Evolutionary conservation across 768 basidiomycete genomes (phyloP), one percentile per base, ranked within the genome.

Genomic region (Strobilomyces echinocephalus): DNA sequence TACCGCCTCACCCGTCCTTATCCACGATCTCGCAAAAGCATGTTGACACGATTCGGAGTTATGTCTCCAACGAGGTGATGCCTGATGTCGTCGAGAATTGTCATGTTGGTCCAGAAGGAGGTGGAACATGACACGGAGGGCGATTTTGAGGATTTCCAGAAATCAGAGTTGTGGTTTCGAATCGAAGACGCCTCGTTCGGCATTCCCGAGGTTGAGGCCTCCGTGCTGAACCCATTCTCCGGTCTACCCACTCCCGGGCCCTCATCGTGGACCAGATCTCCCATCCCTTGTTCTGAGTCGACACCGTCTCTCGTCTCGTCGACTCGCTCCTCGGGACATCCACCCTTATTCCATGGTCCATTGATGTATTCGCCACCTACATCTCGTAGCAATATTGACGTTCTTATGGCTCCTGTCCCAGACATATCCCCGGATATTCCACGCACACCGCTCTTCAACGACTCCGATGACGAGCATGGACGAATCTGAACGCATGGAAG

Each of bases 81-180:
- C 74, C 78, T 3, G 77, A 77, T 4, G 21, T 48, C 15, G 49
- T 58, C 3, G 69, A 73, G 52, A 72, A 78, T 28, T 52, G 86
- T 98, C 28, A 82, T 97, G 71, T 70, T 89, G 10, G 84, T 90
- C 2, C 97, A 98, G 63, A 74, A 78, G 56, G 88, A 95, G 59
- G 84, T 95, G 1, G 90, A 95, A 65, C 80, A 83, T 30, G 82
- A 85, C 47, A 95, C 98, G 91, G 86, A 89, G 57, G 87, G 87
- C 46, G 92, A 95, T 66, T 97, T 95, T 64, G 87, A 88, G 46
- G 85, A 85, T 8, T 98, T 99, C 63, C 82, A 86, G 63, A 76
- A 83, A 54, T 92, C 90, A 18, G 93, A 97, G 57, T 78, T 99
- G 5, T 97, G 91, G 85, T 91, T 94, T 72, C 88, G 92, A 2